Evolutionary conservation across 495 filamentous ascomycete genomes (phyloP).

Genomic region (Lasiosphaeriaceae sp.): DNA sequence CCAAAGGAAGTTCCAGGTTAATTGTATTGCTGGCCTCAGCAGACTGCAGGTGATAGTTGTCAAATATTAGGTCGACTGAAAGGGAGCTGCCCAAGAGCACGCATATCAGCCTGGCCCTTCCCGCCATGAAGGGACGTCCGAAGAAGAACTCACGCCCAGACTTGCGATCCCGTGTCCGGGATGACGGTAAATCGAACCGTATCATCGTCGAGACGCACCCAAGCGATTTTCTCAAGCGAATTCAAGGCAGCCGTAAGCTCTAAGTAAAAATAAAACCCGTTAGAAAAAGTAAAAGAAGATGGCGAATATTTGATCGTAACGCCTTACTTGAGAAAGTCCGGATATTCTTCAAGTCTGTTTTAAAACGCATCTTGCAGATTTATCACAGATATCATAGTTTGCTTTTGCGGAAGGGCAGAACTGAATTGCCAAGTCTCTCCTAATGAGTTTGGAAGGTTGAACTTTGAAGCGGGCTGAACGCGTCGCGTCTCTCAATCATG

Average conservation of each 20-base stretch:
- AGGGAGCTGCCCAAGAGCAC: conserved; percentile 37
- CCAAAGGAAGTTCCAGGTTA: conserved; percentile 89
- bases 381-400: neutral
- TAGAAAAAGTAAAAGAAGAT: neutral
- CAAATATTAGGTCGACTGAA: conserved; percentile 77
- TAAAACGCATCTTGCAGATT: conserved; percentile 65
- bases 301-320: neutral
- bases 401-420: too few relatives aligned
- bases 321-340: conserved; percentile 76
- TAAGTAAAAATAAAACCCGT: conserved; percentile 32
- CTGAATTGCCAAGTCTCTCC: too few relatives aligned
- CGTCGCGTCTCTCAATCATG: too few relatives aligned
- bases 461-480: too few relatives aligned
- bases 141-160: conserved; percentile 77
- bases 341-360: conserved; percentile 73
- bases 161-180: conserved; percentile 87
- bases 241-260: conserved; percentile 81
- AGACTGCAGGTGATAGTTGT: conserved; percentile 81
- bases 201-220: conserved; percentile 84
- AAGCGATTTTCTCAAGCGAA: conserved; percentile 86
- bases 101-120: neutral
- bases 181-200: conserved; percentile 91
- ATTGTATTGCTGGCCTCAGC: conserved; percentile 76
- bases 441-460: too few relatives aligned
- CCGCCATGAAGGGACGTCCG: too few relatives aligned